These are phyloP conservation scores for Salvia splendens DNA, from an alignment of 257 asterid genomes.

Conservation along the genomic window DNA sequence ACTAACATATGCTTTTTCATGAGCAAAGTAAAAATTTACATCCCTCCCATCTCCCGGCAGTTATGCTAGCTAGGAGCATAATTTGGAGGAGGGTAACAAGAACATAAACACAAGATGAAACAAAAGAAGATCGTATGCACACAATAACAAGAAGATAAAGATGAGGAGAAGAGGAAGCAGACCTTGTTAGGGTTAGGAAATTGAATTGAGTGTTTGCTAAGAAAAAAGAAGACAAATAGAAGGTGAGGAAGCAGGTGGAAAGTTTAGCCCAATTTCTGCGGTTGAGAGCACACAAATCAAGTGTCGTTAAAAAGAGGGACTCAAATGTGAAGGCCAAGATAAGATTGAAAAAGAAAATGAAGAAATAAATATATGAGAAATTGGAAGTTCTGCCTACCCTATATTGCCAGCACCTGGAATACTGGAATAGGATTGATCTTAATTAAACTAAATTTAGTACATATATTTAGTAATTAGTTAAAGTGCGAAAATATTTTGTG, in stretches of 20 bases:
- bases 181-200: slow-evolving; percentile 41
- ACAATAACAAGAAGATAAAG: background rate
- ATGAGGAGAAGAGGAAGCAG: background rate
- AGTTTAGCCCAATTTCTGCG: slow-evolving; percentile 33
- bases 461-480: background rate
- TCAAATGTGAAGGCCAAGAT: background rate
- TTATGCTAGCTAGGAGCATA: background rate
- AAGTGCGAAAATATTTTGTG: background rate
- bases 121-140: background rate
- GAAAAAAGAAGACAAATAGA: slow-evolving; percentile 42
- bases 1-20: background rate
- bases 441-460: no score
- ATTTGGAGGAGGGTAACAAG: background rate
- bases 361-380: background rate
- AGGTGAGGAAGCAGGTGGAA: slow-evolving; percentile 35
- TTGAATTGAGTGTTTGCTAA: slow-evolving; percentile 25
- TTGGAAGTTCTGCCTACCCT: slow-evolving; percentile 15
- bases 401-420: slow-evolving; percentile 20
- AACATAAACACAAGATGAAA: slow-evolving; percentile 1
- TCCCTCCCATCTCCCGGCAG: background rate
- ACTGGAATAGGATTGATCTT: slow-evolving; percentile 13
- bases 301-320: slow-evolving; percentile 36
- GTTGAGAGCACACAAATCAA: slow-evolving; percentile 45
- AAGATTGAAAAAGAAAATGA: background rate
- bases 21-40: slow-evolving; percentile 1